A percentile compares a stretch with the other conserved stretches of the same genome.
Evolutionary conservation across 2,329 filamentous ascomycete genomes (phyloP).

Genomic region (Helminthosporium solani): DNA sequence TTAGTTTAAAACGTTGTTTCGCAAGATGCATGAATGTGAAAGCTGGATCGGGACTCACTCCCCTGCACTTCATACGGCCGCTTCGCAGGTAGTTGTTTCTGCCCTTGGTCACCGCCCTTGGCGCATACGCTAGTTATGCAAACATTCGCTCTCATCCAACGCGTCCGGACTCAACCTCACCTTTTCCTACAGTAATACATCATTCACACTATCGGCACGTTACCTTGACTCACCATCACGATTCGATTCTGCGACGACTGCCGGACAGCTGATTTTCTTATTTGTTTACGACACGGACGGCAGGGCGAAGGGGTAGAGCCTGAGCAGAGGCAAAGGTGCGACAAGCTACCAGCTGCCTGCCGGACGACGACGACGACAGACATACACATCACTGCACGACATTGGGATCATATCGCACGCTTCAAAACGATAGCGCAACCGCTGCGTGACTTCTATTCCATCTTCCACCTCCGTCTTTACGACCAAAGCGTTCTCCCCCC

Average conservation of each 20-base stretch:
- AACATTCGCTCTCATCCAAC: conserved; percentile 27
- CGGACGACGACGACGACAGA: background rate
- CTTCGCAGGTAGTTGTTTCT: conserved; percentile 9
- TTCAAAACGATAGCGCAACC: background rate
- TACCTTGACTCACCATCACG: conserved; percentile 5
- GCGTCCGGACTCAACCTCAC: conserved; percentile 18
- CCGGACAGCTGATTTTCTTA: conserved; percentile 22
- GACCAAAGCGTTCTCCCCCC: background rate
- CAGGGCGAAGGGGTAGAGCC: no score
- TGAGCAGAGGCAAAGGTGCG: background rate
- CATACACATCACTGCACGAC: background rate
- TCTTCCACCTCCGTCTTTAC: no score
- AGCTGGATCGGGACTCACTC: conserved; percentile 3
- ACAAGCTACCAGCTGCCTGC: background rate
- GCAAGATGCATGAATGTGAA: conserved; percentile 4
- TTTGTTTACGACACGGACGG: conserved; percentile 10
- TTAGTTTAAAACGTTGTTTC: no score
- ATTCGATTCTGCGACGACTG: conserved; percentile 27
- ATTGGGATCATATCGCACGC: no score
- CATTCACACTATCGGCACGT: conserved; percentile 8
- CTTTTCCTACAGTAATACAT: conserved; percentile 9
- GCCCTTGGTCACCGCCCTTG: conserved; percentile 25
- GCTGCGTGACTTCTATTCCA: no score
- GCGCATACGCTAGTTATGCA: conserved; percentile 9
- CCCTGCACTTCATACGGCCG: no score